Evolutionary conservation across 2,329 filamentous ascomycete genomes (phyloP).

Genomic region (Tympanopsis confertula): DNA sequence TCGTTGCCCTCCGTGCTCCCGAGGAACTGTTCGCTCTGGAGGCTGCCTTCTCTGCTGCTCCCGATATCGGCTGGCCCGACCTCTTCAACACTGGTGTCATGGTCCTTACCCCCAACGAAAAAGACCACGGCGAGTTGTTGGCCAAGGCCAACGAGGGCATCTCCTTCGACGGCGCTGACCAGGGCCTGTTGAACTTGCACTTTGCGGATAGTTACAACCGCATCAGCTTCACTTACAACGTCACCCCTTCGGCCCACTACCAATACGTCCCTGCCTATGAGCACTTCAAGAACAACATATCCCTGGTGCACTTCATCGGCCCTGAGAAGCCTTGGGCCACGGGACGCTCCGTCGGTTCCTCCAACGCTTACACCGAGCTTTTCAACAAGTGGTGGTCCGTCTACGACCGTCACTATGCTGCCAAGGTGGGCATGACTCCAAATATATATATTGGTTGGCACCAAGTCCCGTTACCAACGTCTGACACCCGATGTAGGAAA

Average conservation of each 20-base stretch:
- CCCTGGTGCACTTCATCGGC: constrained; percentile 89
- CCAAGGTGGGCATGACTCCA: constrained; percentile 26
- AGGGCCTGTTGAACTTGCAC: constrained; percentile 90
- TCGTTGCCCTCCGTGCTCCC: constrained; percentile 79
- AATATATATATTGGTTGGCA: constrained; percentile 4
- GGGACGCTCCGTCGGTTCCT: constrained; percentile 41
- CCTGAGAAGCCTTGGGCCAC: constrained; percentile 77
- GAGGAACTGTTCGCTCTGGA: constrained; percentile 75
- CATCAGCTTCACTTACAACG: constrained; percentile 91
- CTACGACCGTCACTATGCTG: constrained; percentile 74
- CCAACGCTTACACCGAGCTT: constrained; percentile 66
- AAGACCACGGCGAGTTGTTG: constrained; percentile 74
- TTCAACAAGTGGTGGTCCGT: constrained; percentile 85
- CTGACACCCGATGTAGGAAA: constrained; percentile 6
- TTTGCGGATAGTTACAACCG: constrained; percentile 76
- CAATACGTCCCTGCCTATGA: constrained; percentile 93
- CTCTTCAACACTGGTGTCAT: constrained; percentile 97
- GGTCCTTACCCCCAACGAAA: constrained; percentile 76
- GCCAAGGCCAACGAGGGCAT: constrained; percentile 77
- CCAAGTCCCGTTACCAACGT: constrained; percentile 4
- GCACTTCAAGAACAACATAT: constrained; percentile 84
- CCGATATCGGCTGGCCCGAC: constrained; percentile 96
- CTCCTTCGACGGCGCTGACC: constrained; percentile 94
- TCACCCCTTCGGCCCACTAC: constrained; percentile 91
- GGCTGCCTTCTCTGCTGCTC: constrained; percentile 58